Evolutionary conservation across 106 monocot species (phyloP), one percentile per base, ranked within the genome.

Genomic region (Amphibolis antarctica): DNA sequence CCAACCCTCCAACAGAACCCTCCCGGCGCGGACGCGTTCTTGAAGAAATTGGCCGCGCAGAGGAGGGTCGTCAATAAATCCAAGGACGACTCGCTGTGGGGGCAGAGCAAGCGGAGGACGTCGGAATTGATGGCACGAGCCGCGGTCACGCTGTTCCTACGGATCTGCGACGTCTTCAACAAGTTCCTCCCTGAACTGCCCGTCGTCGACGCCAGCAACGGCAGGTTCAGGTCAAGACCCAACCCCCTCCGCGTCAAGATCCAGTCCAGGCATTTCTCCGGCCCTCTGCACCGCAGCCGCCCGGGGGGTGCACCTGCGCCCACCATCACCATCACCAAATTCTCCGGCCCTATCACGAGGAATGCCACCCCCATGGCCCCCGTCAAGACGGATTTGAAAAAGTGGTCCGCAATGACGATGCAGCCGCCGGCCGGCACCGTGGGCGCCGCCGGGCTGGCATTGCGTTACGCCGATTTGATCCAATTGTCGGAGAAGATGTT

Each of bases 41-140:
- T 9, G 60, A 54, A 12, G 57, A 51, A 52, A n/a, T 9, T 71
- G 0, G 28, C 18, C 44, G 29, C 44, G 27, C 85, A 83, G 79
- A 69, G 62, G 10, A 76, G 79, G 44, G 71, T 30, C 49, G 79
- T 93, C 4, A 53, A 55, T 42, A 65, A 62, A 30, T 71, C 83
- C 9, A 76, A 66, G 71, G 78, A 83, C 9, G 69, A 79, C 28
- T 85, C 93, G 1, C 67, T 93, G 0, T 93, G 88, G 93, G 52
- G 13, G 53, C 49, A 66, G 17, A 63, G 64, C 22, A 69, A 71
- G 36, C 76, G 80, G 30, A 80, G 78, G 63, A 77, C 62, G n/a
- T 71, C 75, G 0, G 55, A 60, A 18, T 65, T 82, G 55, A 82
- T 88, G 80, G 82, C 66, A n/a, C 27, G 68, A 0, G 67, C 80